Base-by-base conservation (phyloP, 2,329 filamentous ascomycete species). In the Lasiodiplodia hormozganensis region DNA sequence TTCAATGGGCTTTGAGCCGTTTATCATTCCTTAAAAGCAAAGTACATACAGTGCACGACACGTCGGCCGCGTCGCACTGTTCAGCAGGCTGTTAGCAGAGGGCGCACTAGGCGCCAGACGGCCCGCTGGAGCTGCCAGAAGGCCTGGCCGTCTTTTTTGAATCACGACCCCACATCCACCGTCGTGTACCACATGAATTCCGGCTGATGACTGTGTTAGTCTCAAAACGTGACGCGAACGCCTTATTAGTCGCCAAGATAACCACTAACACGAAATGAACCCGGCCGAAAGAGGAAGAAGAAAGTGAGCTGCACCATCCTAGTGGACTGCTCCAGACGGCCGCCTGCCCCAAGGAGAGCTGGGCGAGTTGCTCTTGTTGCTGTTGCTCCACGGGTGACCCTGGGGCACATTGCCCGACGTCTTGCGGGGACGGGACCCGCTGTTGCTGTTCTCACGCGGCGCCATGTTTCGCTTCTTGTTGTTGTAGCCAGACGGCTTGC, bases 161-260 rank as follows among this genome's bases (percentile, higher is more conserved):
- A 16, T 16, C 53, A 28, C 34, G 23, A 51, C n/a, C 28, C n/a
- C n/a, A 40, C 62, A 36, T 57, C 52, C 40, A n/a, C 60, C 28
- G 25, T 64, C 53, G 21, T 67, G 53, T 67, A 16, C 65, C 65
- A 67, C 65, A 51, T 49, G 36, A 49, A 34, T 60, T 57, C 38
- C 36, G 54, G 65, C 65, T 57, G 64, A 36, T 21, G 65, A 60
- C 36, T 36, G 28, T 25, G 40, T 53, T 54, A 60, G 54, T 60
- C 54, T 67, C 65, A 40, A 67, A 60, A 67, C 54, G 54, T 67
- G 65, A 67, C 65, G 54, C 43, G 56, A 67, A 67, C 65, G 65
- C 65, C 65, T 51, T 60, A 57, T 51, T 67, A 51, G 65, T 49
- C 47, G 56, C 65, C 65, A 60, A 58, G 31, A 68, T 51, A 43